A percentile compares a stretch with the other conserved stretches of the same genome.
These are phyloP conservation scores for Microdochium nivale DNA, from an alignment of 2,329 filamentous ascomycete species.

Conservation along the genomic window DNA sequence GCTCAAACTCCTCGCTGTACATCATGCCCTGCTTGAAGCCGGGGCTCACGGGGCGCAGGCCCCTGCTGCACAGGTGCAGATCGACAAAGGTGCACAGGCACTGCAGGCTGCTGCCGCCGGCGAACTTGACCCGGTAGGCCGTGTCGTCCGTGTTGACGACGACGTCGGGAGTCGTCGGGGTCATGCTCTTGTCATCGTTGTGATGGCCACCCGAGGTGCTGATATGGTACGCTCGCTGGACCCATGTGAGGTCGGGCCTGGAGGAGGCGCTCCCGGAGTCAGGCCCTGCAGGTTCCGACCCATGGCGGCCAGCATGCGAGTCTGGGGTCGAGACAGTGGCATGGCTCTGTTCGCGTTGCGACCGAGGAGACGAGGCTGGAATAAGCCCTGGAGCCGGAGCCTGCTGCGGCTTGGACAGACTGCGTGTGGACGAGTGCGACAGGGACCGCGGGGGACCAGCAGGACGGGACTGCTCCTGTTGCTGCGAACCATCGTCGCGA, in stretches of 20 bases:
- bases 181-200: background rate
- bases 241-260: background rate
- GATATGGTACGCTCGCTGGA: conserved; percentile 3
- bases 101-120: conserved; percentile 11
- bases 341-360: background rate
- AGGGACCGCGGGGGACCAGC: background rate
- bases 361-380: background rate
- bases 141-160: conserved; percentile 14
- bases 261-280: background rate
- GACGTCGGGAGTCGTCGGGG: conserved; percentile 8
- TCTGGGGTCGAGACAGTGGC: background rate
- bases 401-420: background rate
- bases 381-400: background rate
- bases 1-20: conserved; percentile 11
- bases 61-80: conserved; percentile 10
- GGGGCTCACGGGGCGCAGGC: conserved; percentile 8
- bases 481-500: background rate
- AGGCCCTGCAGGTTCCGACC: background rate
- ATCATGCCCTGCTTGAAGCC: conserved; percentile 13
- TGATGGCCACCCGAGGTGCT: background rate
- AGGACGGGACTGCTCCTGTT: background rate
- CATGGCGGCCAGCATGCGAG: background rate
- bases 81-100: conserved; percentile 15
- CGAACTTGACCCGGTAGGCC: conserved; percentile 7
- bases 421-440: background rate